Evolutionary conservation across 768 basidiomycete genomes (phyloP).

Genomic region (Favolaschia claudopus): DNA sequence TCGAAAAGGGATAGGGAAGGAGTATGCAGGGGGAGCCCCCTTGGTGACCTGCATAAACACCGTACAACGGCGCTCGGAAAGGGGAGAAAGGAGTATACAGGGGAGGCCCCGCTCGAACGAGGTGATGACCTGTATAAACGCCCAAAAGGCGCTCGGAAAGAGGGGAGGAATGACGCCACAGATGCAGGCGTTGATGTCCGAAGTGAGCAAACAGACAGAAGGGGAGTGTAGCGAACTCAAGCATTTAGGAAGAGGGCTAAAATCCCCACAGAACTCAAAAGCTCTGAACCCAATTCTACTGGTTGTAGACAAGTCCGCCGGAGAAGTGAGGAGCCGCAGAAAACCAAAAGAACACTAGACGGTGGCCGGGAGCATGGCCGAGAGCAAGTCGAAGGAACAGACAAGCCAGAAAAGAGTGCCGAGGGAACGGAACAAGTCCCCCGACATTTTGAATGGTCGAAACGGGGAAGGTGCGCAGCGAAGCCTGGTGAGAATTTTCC

Average conservation of each 20-base stretch:
- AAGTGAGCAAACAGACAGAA: not conserved
- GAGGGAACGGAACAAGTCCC: not conserved
- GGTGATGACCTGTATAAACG: too few relatives aligned
- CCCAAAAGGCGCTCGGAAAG: slow-evolving; percentile 6
- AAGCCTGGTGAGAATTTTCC: too few relatives aligned
- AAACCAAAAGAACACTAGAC: not conserved
- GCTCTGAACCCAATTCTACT: slow-evolving; percentile 7
- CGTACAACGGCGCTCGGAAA: slow-evolving; percentile 7
- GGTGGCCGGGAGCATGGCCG: not conserved
- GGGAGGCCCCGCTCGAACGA: too few relatives aligned
- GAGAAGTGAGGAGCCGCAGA: not conserved
- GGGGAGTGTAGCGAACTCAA: not conserved
- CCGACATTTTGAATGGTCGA: too few relatives aligned
- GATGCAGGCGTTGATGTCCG: not conserved
- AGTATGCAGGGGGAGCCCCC: too few relatives aligned
- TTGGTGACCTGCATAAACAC: too few relatives aligned
- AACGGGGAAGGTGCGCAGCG: too few relatives aligned
- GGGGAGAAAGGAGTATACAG: too few relatives aligned
- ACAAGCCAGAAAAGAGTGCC: too few relatives aligned
- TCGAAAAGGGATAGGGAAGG: not conserved
- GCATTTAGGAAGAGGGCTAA: not conserved
- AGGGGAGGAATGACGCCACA: not conserved
- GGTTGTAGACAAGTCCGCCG: not conserved
- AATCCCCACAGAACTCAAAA: slow-evolving; percentile 9
- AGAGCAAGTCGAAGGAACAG: too few relatives aligned